Percentiles rank a stretch among this genome's conserved stretches.
phyloP scores from a whole-genome alignment of 192 early-diverging fungal genomes.

The Paraglomus brasilianum region DNA sequence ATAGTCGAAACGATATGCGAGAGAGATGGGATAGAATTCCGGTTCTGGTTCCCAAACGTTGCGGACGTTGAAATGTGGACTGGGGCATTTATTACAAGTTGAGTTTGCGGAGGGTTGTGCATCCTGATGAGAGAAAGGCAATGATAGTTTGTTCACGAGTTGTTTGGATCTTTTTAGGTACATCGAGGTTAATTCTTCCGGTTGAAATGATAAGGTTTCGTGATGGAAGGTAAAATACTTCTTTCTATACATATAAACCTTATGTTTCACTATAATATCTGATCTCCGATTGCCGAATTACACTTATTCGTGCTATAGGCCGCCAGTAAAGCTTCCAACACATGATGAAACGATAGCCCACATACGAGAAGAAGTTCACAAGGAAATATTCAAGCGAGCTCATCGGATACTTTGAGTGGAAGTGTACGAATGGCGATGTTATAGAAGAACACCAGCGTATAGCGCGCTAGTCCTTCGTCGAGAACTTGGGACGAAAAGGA shows the following conservation, averaged over 20 bases:
- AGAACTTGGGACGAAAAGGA: too few relatives aligned
- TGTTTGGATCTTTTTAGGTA: slow-evolving; percentile 38
- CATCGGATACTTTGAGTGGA: slow-evolving; percentile 5
- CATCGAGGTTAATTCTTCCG: slow-evolving; percentile 53
- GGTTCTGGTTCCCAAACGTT: slow-evolving; percentile 54
- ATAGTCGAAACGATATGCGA: slow-evolving; percentile 59
- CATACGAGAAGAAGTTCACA: slow-evolving; percentile 21
- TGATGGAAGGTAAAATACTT: slow-evolving; percentile 33
- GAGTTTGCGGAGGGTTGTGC: slow-evolving; percentile 6
- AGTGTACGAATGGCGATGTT: too few relatives aligned
- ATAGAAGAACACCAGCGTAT: too few relatives aligned
- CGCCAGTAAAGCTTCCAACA: neutral
- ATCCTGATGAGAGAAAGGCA: neutral
- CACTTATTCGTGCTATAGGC: neutral
- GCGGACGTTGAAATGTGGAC: slow-evolving; percentile 53
- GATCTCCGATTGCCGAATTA: neutral
- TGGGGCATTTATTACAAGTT: slow-evolving; percentile 69
- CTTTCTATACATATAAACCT: too few relatives aligned
- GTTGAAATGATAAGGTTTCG: slow-evolving; percentile 47
- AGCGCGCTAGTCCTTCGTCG: too few relatives aligned
- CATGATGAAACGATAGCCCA: slow-evolving; percentile 4
- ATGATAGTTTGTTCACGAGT: neutral
- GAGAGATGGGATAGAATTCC: slow-evolving; percentile 48
- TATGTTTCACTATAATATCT: neutral
- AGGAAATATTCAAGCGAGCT: slow-evolving; percentile 20